phyloP scores from a whole-genome alignment of 306 rosid species.

The Geum urbanum region DNA sequence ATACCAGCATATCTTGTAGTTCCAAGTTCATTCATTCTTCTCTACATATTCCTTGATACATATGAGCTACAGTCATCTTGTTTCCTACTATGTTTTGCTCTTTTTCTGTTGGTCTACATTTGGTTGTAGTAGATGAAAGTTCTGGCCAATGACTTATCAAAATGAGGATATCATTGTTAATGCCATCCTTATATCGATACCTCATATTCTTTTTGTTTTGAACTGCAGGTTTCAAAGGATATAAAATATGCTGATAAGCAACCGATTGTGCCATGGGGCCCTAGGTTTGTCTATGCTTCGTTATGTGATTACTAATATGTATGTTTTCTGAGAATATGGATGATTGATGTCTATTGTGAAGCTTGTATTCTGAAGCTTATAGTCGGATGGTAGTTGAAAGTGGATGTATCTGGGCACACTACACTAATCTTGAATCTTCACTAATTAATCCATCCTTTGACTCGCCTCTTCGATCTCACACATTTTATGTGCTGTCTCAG shows the following conservation, averaged over 20 bases:
- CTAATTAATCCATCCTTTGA: neutral
- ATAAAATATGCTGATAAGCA: conserved; percentile 95
- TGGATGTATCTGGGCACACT: neutral
- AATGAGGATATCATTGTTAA: conserved; percentile 1
- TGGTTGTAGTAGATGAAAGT: conserved; percentile 1
- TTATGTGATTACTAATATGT: conserved; percentile 22
- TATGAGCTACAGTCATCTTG: neutral
- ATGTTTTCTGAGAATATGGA: neutral
- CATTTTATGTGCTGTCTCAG: conserved; percentile 9
- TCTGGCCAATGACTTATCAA: neutral
- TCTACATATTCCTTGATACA: neutral
- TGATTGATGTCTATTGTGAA: neutral
- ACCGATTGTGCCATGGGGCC: conserved; percentile 97
- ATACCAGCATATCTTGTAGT: neutral
- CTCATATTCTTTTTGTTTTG: conserved; percentile 1
- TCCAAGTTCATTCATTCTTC: too few species aligned
- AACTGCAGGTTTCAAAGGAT: conserved; percentile 88
- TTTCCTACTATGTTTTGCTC: neutral
- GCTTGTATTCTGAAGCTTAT: conserved; percentile 1
- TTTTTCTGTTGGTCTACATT: conserved; percentile 11
- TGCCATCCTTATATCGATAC: conserved; percentile 17
- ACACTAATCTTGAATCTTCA: neutral
- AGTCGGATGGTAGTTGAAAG: neutral
- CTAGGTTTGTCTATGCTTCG: conserved; percentile 56
- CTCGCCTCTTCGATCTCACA: neutral